Conservation (phyloP, 2,329 filamentous ascomycete genomes). For the Paraphoma chrysanthemicola region DNA sequence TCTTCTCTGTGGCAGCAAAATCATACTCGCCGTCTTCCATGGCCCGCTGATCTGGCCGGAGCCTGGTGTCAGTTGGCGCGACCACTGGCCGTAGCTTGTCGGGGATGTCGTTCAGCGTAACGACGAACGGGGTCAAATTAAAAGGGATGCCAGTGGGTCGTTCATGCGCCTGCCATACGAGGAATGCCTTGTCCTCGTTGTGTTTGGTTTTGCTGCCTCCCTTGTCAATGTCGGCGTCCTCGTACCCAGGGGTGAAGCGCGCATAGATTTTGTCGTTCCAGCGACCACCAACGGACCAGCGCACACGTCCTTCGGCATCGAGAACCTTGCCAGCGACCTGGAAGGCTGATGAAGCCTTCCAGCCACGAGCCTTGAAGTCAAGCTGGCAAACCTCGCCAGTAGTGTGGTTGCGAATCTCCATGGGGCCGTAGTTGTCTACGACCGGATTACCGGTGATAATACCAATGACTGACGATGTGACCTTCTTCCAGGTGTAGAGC, state of each 20-base stretch:
- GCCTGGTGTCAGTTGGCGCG: slow-evolving; percentile 90
- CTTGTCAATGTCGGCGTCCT: slow-evolving; percentile 68
- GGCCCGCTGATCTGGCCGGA: slow-evolving; percentile 91
- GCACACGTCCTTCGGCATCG: slow-evolving; percentile 78
- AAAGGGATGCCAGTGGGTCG: slow-evolving; percentile 88
- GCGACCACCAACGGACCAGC: slow-evolving; percentile 88
- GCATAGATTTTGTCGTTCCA: slow-evolving; percentile 99
- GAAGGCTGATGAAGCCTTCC: slow-evolving; percentile 93
- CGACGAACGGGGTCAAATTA: slow-evolving; percentile 94
- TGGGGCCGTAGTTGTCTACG: slow-evolving; percentile 96
- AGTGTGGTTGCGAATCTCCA: slow-evolving; percentile 97
- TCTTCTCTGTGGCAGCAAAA: slow-evolving; percentile 91
- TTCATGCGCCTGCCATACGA: slow-evolving; percentile 89
- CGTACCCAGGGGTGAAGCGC: slow-evolving; percentile 87
- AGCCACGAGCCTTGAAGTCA: slow-evolving; percentile 94
- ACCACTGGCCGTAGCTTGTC: slow-evolving; percentile 79
- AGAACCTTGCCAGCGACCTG: slow-evolving; percentile 86
- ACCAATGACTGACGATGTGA: slow-evolving; percentile 94
- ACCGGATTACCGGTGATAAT: slow-evolving; percentile 97
- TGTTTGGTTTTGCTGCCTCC: slow-evolving; percentile 53
- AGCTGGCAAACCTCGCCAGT: slow-evolving; percentile 89
- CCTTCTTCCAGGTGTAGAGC: slow-evolving; percentile 98
- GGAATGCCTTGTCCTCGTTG: slow-evolving; percentile 77
- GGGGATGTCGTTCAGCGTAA: slow-evolving; percentile 91
- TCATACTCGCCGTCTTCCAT: slow-evolving; percentile 99